Percentiles rank a stretch among this genome's conserved stretches.
Evolutionary conservation across 2,329 filamentous ascomycete species (phyloP).

Genomic region (Fusarium temperatum): DNA sequence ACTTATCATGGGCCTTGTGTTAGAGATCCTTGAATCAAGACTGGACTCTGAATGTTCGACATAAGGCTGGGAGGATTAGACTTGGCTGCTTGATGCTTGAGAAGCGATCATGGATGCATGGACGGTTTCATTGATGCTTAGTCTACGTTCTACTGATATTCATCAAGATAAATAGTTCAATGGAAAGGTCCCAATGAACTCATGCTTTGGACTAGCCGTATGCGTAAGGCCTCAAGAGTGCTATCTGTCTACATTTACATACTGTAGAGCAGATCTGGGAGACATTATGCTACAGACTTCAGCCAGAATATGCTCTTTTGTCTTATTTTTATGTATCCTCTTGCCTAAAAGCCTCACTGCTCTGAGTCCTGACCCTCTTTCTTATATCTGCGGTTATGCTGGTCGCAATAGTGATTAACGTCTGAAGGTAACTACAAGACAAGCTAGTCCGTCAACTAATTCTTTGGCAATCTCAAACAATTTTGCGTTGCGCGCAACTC

Average conservation of each 20-base stretch:
- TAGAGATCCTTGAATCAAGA: rapidly evolving
- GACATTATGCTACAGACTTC: background rate
- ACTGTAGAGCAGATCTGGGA: rapidly evolving
- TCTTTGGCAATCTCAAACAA: rapidly evolving
- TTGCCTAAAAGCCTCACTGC: background rate
- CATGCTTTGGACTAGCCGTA: background rate
- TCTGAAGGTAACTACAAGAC: too few relatives aligned
- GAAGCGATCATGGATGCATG: too few relatives aligned
- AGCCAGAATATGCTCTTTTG: background rate
- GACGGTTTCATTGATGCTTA: too few relatives aligned
- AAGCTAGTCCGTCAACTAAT: background rate
- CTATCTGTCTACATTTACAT: background rate
- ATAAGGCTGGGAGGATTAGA: background rate
- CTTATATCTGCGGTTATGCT: too few relatives aligned
- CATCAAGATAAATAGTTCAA: too few relatives aligned
- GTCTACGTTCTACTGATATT: too few relatives aligned
- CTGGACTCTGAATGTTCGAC: rapidly evolving
- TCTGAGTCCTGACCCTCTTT: background rate
- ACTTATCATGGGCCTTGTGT: too few relatives aligned
- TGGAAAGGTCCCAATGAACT: background rate
- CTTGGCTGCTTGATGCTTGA: too few relatives aligned
- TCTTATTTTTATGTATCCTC: too few relatives aligned
- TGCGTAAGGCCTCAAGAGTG: background rate
- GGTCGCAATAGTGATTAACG: too few relatives aligned
- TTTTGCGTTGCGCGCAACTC: background rate